phyloP scores from a whole-genome alignment of 805 yeast species.

The Metschnikowia aberdeeniae region DNA sequence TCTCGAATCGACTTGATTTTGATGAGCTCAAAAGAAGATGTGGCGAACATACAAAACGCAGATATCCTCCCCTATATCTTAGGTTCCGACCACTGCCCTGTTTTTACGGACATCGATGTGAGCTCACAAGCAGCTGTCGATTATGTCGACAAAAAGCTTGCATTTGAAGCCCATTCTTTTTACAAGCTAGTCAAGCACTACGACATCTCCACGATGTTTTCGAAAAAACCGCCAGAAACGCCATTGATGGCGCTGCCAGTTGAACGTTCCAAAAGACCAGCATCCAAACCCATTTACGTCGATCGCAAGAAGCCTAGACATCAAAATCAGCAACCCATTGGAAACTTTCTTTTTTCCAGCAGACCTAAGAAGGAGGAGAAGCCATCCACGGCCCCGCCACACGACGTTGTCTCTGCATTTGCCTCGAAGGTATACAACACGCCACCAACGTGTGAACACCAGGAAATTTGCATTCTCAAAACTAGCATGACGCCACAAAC shows the following conservation, averaged over 20 bases:
- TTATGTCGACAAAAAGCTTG: constrained; percentile 7
- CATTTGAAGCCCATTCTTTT: constrained; percentile 21
- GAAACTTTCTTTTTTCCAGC: constrained; percentile 20
- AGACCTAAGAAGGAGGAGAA: not conserved
- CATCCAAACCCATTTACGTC: constrained; percentile 1
- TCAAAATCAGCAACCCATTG: constrained; percentile 22
- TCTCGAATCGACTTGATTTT: constrained; percentile 82
- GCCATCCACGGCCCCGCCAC: not conserved
- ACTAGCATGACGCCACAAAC: constrained; percentile 26
- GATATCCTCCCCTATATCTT: constrained; percentile 64
- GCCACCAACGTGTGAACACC: constrained; percentile 29
- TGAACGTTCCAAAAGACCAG: not conserved
- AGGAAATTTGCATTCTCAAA: constrained; percentile 23
- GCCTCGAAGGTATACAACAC: constrained; percentile 18
- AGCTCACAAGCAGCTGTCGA: constrained; percentile 3
- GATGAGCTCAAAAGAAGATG: constrained; percentile 36
- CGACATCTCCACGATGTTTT: constrained; percentile 34
- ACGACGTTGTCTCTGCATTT: constrained; percentile 7
- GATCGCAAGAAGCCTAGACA: constrained; percentile 3
- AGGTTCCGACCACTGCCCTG: constrained; percentile 97
- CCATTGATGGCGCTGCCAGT: constrained; percentile 1
- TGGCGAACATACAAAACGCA: constrained; percentile 31
- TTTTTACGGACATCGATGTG: constrained; percentile 59
- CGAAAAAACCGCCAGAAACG: constrained; percentile 3
- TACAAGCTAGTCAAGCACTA: constrained; percentile 22